A percentile compares a stretch with the other conserved stretches of the same genome.
These are phyloP conservation scores for Thinopyrum obtusiflorum DNA, from an alignment of 202 grass and related monocot species.

Conservation along the genomic window DNA sequence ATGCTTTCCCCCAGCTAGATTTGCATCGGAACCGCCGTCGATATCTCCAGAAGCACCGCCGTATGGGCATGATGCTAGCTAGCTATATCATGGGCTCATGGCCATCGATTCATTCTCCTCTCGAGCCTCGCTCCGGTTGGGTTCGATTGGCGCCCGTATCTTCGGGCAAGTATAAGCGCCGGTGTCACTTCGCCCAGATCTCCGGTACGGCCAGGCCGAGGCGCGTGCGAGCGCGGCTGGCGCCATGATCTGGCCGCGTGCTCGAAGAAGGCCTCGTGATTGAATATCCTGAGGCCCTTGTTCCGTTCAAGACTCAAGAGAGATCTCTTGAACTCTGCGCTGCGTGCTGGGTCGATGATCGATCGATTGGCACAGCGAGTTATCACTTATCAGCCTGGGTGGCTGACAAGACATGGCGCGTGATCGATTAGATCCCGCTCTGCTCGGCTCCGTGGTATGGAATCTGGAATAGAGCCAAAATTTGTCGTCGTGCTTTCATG, in stretches of 20 bases:
- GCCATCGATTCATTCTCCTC: background rate
- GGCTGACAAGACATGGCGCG: background rate
- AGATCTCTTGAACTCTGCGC: background rate
- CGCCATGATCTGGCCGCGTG: constrained; percentile 21
- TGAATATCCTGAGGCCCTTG: background rate
- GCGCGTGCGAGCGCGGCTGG: background rate
- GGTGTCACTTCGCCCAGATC: constrained; percentile 18
- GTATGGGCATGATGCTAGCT: too few relatives aligned
- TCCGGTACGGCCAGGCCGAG: background rate
- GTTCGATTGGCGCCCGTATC: background rate
- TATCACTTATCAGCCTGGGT: background rate
- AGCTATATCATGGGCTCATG: background rate
- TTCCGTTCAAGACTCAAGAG: background rate
- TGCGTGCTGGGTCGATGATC: background rate
- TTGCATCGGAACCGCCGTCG: constrained; percentile 6
- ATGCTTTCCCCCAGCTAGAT: background rate
- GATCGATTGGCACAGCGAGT: background rate
- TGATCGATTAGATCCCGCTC: background rate
- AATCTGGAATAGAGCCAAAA: too few relatives aligned
- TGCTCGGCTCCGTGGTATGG: background rate
- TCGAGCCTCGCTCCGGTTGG: background rate
- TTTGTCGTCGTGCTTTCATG: too few relatives aligned
- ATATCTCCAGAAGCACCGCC: background rate
- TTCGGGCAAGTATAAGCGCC: background rate
- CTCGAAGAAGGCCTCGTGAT: background rate